Percentiles rank a stretch among this genome's conserved stretches.
Evolutionary conservation across 1,284 basidiomycete species (phyloP).

Genomic region (Trichosporon asahii): DNA sequence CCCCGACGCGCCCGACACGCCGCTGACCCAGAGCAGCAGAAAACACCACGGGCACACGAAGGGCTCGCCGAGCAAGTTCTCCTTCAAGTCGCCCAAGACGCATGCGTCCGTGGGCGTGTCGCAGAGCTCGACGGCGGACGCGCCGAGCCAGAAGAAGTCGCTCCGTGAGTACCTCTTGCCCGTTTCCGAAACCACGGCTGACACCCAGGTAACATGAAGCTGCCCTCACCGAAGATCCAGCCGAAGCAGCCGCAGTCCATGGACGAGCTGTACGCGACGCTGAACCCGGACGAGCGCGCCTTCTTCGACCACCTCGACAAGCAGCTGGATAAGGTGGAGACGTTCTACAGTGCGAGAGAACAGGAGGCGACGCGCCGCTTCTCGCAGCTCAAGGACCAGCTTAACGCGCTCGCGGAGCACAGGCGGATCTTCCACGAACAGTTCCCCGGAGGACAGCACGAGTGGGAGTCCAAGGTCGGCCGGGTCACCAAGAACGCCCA

Average conservation of each 20-base stretch:
- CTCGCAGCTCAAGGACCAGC: slow-evolving; percentile 63
- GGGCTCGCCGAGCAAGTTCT: neutral
- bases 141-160: slow-evolving; percentile 15
- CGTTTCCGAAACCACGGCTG: neutral
- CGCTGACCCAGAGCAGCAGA: neutral
- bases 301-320: slow-evolving; percentile 73
- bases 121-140: slow-evolving; percentile 7
- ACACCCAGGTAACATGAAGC: slow-evolving; percentile 35
- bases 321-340: slow-evolving; percentile 76
- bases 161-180: slow-evolving; percentile 15
- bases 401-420: slow-evolving; percentile 71
- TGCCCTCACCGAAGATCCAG: slow-evolving; percentile 35
- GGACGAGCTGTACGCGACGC: slow-evolving; percentile 43
- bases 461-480: slow-evolving; percentile 46
- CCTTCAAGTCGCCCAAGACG: neutral
- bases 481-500: slow-evolving; percentile 10
- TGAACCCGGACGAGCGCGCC: slow-evolving; percentile 58
- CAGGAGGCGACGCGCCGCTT: slow-evolving; percentile 62
- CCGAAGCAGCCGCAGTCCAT: slow-evolving; percentile 30
- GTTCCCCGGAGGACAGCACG: slow-evolving; percentile 40
- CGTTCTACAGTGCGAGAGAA: slow-evolving; percentile 74
- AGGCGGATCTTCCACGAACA: slow-evolving; percentile 63
- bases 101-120: slow-evolving; percentile 19
- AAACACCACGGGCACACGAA: neutral
- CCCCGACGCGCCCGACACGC: neutral